Evolutionary conservation across 1,284 basidiomycete genomes (phyloP), one percentile per base, ranked within the genome.

Genomic region (Sporisorium scitamineum): DNA sequence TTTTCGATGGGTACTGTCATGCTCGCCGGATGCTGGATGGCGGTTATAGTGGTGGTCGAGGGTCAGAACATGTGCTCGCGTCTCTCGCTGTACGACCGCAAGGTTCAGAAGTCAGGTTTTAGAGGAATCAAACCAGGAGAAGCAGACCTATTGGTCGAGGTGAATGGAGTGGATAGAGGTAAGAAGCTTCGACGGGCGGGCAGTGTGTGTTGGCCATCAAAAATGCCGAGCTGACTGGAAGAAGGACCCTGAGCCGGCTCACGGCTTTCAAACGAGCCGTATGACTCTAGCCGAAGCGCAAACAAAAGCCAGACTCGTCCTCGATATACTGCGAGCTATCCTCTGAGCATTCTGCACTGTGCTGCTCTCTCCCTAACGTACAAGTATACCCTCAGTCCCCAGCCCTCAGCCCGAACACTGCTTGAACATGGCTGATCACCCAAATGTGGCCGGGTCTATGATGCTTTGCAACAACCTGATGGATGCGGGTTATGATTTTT

Each of bases 261-360:
- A 51, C 61, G 61, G 67, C 67, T 70, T 70, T 58, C 55, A 63
- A 51, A 55, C 11, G 5, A 18, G n/a, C 66, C 66, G 55, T 58
- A 29, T 13, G 10, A 27, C 27, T 8, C 11, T 20, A 18, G n/a
- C 48, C 29, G n/a, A 31, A 31, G 11, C 34, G 14, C 34, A 14
- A 34, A 34, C 10, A 13, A n/a, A n/a, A n/a, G n/a, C n/a, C n/a
- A n/a, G n/a, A n/a, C n/a, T n/a, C n/a, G n/a, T n/a, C n/a, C n/a
- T n/a, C n/a, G n/a, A n/a, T n/a, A n/a, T n/a, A n/a, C n/a, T n/a
- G n/a, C n/a, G n/a, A n/a, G n/a, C n/a, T n/a, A n/a, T n/a, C n/a
- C n/a, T n/a, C n/a, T n/a, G n/a, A n/a, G n/a, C n/a, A n/a, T n/a
- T n/a, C n/a, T n/a, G n/a, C n/a, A n/a, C n/a, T n/a, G n/a, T n/a